These are phyloP conservation scores for Stagonosporopsis chrysanthemi DNA, from an alignment of 2,329 filamentous ascomycete species.

Conservation along the genomic window DNA sequence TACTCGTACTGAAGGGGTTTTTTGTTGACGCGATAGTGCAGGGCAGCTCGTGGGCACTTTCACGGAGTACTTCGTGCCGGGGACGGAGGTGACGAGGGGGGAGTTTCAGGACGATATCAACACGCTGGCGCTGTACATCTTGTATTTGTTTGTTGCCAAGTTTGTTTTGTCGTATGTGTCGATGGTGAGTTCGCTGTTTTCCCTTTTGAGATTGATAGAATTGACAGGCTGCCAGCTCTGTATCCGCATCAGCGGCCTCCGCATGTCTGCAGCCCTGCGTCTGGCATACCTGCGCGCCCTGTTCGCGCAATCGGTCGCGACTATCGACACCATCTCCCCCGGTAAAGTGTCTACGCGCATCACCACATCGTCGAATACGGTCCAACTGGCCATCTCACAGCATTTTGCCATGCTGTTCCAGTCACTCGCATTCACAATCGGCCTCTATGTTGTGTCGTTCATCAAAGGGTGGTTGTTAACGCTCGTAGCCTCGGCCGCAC, in stretches of 20 bases:
- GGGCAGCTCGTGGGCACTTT: slow-evolving; percentile 60
- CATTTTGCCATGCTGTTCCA: slow-evolving; percentile 59
- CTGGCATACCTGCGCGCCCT: slow-evolving; percentile 59
- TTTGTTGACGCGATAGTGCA: slow-evolving; percentile 17
- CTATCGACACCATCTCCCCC: slow-evolving; percentile 57
- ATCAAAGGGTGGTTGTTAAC: slow-evolving; percentile 61
- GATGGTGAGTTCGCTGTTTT: slow-evolving; percentile 34
- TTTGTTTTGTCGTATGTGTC: slow-evolving; percentile 45
- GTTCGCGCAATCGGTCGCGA: slow-evolving; percentile 59
- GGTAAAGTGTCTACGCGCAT: slow-evolving; percentile 61
- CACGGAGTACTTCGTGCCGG: slow-evolving; percentile 61
- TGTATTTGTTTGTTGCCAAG: slow-evolving; percentile 49
- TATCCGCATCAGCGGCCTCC: slow-evolving; percentile 60
- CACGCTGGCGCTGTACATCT: slow-evolving; percentile 37
- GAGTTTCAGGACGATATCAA: slow-evolving; percentile 61
- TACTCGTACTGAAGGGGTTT: slow-evolving; percentile 19
- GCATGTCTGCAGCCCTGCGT: slow-evolving; percentile 60
- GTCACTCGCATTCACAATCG: slow-evolving; percentile 44
- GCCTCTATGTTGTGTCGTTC: slow-evolving; percentile 57
- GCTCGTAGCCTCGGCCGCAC: slow-evolving; percentile 56
- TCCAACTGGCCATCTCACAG: slow-evolving; percentile 64
- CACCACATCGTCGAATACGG: slow-evolving; percentile 60
- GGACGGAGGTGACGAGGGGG: slow-evolving; percentile 53
- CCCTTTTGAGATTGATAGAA: not conserved
- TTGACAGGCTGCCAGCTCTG: slow-evolving; percentile 46